Percentiles rank a stretch among this genome's conserved stretches.
Evolutionary conservation across 2,329 filamentous ascomycete species (phyloP).

Genomic region (Xylariaceae sp.): DNA sequence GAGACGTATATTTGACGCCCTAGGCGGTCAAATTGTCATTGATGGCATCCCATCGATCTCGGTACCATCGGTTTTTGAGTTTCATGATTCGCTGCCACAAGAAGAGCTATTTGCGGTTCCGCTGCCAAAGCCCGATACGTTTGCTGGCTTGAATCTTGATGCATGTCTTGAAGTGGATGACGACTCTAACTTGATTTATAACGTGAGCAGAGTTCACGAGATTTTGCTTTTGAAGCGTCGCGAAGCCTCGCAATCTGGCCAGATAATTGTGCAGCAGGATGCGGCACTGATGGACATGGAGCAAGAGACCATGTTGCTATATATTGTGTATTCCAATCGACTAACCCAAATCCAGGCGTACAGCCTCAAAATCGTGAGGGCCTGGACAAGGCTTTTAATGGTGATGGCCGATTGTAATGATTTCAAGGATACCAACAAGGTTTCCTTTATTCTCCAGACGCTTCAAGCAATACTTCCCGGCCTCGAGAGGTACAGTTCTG

Average conservation of each 20-base stretch:
- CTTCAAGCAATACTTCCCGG: constrained; percentile 85
- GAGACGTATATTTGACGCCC: constrained; percentile 62
- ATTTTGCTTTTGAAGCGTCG: constrained; percentile 66
- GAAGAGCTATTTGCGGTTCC: constrained; percentile 48
- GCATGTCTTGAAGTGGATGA: constrained; percentile 59
- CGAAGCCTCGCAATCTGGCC: constrained; percentile 51
- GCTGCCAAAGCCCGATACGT: constrained; percentile 54
- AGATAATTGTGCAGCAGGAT: constrained; percentile 48
- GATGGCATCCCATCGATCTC: constrained; percentile 61
- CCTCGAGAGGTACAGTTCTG: constrained; percentile 70
- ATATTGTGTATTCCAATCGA: constrained; percentile 60
- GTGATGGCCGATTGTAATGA: constrained; percentile 80
- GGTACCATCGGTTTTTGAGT: constrained; percentile 78
- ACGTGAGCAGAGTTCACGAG: constrained; percentile 67
- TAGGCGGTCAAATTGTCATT: constrained; percentile 71
- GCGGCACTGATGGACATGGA: constrained; percentile 52
- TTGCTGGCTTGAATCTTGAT: constrained; percentile 63
- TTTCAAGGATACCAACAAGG: constrained; percentile 66
- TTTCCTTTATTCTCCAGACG: constrained; percentile 77
- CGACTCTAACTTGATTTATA: constrained; percentile 57
- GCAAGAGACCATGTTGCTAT: constrained; percentile 56
- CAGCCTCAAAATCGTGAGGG: constrained; percentile 65
- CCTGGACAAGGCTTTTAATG: constrained; percentile 81
- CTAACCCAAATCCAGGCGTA: constrained; percentile 53
- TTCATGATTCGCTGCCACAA: constrained; percentile 78